Evolutionary conservation across 805 yeast genomes (phyloP).

Genomic region (Cyberlindnera americana): DNA sequence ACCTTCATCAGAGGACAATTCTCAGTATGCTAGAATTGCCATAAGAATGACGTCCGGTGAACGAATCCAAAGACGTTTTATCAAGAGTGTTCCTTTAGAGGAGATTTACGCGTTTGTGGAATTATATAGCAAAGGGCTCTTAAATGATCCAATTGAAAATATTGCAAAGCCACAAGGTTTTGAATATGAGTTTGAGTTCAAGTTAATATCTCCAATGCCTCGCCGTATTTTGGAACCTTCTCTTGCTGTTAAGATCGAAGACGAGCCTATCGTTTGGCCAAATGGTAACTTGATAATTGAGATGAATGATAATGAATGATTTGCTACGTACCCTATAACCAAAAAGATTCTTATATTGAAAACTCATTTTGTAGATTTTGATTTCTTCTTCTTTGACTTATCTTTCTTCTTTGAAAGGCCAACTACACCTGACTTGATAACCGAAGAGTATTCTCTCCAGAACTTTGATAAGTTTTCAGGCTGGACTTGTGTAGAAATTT

Average conservation of each 20-base stretch:
- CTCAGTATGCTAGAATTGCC: conserved; percentile 56
- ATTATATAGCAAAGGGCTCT: conserved; percentile 34
- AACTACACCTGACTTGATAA: conserved; percentile 63
- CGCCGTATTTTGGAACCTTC: conserved; percentile 41
- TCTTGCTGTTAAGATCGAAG: conserved; percentile 31
- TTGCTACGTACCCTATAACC: no score
- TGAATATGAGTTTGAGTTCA: conserved; percentile 45
- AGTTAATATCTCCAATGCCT: conserved; percentile 54
- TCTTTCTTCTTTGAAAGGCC: conserved; percentile 84
- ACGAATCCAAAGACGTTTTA: conserved; percentile 50
- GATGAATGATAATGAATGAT: conserved; percentile 11
- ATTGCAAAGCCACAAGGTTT: conserved; percentile 38
- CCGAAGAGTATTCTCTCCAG: conserved; percentile 72
- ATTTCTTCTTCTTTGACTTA: conserved; percentile 57
- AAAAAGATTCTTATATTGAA: no score
- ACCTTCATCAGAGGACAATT: conserved; percentile 14
- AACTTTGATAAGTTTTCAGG: conserved; percentile 59
- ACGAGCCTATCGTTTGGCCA: conserved; percentile 52
- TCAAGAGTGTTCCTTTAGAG: conserved; percentile 44
- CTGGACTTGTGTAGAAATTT: conserved; percentile 70
- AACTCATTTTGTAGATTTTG: conserved; percentile 36
- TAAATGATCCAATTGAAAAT: conserved; percentile 20
- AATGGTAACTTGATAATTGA: conserved; percentile 62
- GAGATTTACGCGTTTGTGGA: conserved; percentile 75
- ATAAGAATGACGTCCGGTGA: conserved; percentile 62